phyloP scores from a whole-genome alignment of 2,329 filamentous ascomycete genomes.

The Macrophomina pseudophaseolina region DNA sequence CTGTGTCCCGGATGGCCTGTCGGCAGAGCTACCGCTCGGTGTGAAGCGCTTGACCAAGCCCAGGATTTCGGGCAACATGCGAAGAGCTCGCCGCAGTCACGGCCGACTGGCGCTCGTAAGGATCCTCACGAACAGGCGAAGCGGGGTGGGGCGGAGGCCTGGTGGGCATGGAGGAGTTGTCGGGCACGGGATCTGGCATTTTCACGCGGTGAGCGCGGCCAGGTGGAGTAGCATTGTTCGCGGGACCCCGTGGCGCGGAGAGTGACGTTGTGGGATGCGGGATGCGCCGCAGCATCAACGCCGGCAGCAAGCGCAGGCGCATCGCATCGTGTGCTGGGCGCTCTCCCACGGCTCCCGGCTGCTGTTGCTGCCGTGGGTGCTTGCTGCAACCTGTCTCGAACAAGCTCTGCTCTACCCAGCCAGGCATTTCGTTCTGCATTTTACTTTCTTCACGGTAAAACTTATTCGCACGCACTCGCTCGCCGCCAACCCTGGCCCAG shows the following conservation, averaged over 20 bases:
- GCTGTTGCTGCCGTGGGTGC: background rate
- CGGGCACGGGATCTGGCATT: background rate
- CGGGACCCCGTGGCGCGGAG: constrained; percentile 6
- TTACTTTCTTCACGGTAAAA: background rate
- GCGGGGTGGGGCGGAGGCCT: background rate
- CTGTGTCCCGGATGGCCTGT: background rate
- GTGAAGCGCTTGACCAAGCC: background rate
- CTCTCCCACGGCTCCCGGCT: background rate
- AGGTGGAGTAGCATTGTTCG: constrained; percentile 17
- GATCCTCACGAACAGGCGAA: background rate
- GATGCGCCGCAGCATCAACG: constrained; percentile 15
- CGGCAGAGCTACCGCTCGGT: background rate
- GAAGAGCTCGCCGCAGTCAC: constrained; percentile 9
- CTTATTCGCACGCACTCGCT: background rate
- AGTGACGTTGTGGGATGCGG: constrained; percentile 18
- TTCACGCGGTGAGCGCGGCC: constrained; percentile 13
- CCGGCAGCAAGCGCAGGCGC: background rate
- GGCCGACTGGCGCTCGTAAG: constrained; percentile 3
- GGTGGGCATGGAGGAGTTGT: background rate
- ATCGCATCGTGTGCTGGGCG: constrained; percentile 4
- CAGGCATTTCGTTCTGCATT: background rate
- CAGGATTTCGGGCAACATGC: background rate
- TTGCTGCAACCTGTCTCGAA: background rate
- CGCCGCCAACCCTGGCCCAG: background rate
- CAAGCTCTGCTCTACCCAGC: background rate